Evolutionary conservation across 2,329 filamentous ascomycete species (phyloP).

Genomic region (Emergomyces africanus): DNA sequence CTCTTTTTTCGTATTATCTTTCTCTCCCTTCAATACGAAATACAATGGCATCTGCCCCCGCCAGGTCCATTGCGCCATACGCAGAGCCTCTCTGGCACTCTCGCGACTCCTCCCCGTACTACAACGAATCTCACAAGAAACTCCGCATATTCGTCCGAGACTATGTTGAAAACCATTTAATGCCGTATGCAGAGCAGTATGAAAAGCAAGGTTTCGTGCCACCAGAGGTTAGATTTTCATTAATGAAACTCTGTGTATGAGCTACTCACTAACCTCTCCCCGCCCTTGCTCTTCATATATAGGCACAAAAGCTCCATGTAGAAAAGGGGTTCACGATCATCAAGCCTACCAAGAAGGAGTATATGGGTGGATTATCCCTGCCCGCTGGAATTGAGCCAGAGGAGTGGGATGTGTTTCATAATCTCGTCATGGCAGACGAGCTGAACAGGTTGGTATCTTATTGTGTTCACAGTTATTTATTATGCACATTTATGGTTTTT

Average conservation of each 20-base stretch:
- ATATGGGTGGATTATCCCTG: conserved; percentile 27
- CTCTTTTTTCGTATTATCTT: background rate
- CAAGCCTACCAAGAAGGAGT: conserved; percentile 25
- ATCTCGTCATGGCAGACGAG: conserved; percentile 45
- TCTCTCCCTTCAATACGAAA: background rate
- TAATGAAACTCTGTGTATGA: background rate
- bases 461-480: background rate
- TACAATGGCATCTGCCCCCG: background rate
- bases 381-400: conserved; percentile 35
- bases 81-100: conserved; percentile 35
- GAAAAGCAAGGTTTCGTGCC: conserved; percentile 45
- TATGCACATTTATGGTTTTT: background rate
- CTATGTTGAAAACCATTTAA: conserved; percentile 47
- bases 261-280: background rate
- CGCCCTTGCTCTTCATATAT: background rate
- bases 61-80: conserved; percentile 17
- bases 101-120: conserved; percentile 41
- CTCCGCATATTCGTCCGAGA: conserved; percentile 44
- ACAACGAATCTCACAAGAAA: conserved; percentile 48
- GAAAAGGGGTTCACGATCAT: conserved; percentile 28
- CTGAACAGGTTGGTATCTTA: conserved; percentile 14
- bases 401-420: conserved; percentile 46
- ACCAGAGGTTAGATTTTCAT: conserved; percentile 15
- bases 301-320: conserved; percentile 27
- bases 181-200: conserved; percentile 50